Evolutionary conservation across 345 rosid genomes (phyloP).

Genomic region (Brassica cretica): DNA sequence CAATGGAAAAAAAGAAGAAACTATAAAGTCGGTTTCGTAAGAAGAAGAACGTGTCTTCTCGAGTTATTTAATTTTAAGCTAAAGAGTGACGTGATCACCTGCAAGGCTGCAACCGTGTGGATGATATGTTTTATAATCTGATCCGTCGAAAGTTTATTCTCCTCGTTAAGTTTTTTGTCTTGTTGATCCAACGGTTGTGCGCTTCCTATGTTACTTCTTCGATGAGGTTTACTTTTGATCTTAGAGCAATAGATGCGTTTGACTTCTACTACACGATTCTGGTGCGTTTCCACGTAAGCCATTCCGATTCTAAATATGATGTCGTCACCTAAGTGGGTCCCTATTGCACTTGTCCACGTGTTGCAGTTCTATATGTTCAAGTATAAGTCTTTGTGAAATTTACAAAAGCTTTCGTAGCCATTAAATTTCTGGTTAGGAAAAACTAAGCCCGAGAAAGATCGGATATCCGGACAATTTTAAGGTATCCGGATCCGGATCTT

Average conservation of each 20-base stretch:
- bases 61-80: neutral
- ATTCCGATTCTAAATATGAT: conserved; percentile 28
- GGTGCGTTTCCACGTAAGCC: conserved; percentile 41
- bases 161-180: conserved; percentile 3
- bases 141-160: neutral
- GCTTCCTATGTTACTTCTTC: conserved; percentile 32
- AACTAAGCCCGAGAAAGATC: no score
- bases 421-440: neutral
- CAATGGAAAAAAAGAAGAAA: conserved; percentile 24
- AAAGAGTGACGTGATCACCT: neutral
- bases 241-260: conserved; percentile 30
- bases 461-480: no score
- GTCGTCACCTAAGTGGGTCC: conserved; percentile 32
- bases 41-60: conserved; percentile 37
- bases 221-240: conserved; percentile 33
- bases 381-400: neutral
- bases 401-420: neutral
- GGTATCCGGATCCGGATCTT: no score
- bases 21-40: conserved; percentile 41
- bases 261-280: conserved; percentile 33
- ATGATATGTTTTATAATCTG: neutral
- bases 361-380: neutral
- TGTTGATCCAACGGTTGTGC: conserved; percentile 23
- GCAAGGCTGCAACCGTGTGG: neutral
- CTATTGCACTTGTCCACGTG: conserved; percentile 8